Conservation (phyloP, 495 filamentous ascomycete genomes). For the Lichenothelia convexa region DNA sequence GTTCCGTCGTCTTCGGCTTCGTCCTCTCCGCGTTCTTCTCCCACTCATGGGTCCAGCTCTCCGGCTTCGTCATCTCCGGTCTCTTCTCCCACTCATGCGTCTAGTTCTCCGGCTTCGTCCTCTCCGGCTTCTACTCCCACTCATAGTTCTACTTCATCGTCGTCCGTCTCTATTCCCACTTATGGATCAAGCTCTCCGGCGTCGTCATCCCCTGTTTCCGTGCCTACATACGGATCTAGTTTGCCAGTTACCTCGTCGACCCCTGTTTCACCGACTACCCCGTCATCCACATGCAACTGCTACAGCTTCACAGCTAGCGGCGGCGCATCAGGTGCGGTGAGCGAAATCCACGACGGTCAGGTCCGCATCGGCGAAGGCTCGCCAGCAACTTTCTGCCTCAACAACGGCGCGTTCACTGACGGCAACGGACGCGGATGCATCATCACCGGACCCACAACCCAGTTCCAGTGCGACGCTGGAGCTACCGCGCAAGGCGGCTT, state of each 20-base stretch:
- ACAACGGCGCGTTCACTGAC: too few species aligned
- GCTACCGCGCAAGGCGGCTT: too few species aligned
- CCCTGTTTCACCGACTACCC: not conserved
- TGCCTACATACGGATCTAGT: not conserved
- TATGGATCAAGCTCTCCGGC: not conserved
- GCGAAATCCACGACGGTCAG: too few species aligned
- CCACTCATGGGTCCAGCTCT: not conserved
- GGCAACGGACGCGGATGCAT: too few species aligned
- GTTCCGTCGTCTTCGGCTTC: not conserved
- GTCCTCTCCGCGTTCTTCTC: not conserved
- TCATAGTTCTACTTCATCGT: not conserved
- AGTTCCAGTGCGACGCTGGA: too few species aligned
- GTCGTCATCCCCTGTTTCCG: not conserved
- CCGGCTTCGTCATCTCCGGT: not conserved
- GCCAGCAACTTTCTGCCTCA: too few species aligned
- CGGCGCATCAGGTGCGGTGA: too few species aligned
- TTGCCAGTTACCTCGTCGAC: not conserved
- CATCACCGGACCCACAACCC: too few species aligned
- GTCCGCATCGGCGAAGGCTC: too few species aligned
- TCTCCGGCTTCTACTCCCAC: not conserved
- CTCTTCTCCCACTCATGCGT: not conserved
- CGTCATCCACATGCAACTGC: too few species aligned
- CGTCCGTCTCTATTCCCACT: not conserved
- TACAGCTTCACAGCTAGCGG: too few species aligned
- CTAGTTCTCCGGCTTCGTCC: not conserved